Evolutionary conservation across 768 basidiomycete genomes (phyloP), one percentile per base, ranked within the genome.

Genomic region (Panaeolus papilionaceus): DNA sequence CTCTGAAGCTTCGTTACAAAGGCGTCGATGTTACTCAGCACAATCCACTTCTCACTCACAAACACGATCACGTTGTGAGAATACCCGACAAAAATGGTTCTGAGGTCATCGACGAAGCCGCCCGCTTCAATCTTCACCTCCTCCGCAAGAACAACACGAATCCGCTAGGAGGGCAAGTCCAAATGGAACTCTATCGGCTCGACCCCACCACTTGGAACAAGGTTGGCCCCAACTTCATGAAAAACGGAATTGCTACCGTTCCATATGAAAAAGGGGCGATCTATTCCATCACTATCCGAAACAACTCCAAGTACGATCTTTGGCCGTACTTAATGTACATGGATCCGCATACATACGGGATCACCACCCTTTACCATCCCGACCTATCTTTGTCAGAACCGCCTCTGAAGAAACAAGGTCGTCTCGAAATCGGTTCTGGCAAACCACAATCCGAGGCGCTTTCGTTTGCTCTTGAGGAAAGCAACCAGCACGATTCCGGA

Each of bases 291-390:
- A 77, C 83, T 40, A 73, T 90, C 26, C 82, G 79, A 67, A 89
- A 89, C 69, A 74, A 78, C 42, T 82, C 88, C 1, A 80, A 83
- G 69, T 70, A 75, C 66, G 84, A 87, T 72, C 81, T 90, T 37
- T 90, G 88, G 88, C 87, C 89, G 38, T 88, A 88, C 73, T 79
- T 90, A 39, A 82, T 83, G 1, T 88, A 86, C 73, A 86, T 90
- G 85, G 87, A 89, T 71, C 83, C 86, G 2, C 83, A 81, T 64
- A 84, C 80, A 45, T 85, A 88, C 67, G 81, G 80, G 63, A 86
- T 87, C 68, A 84, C 82, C 65, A 79, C 87, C 65, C 75, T 89
- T n/a, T 87, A 88, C 74, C 84, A 84, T 61, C 85, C 88, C 5
- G 80, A 79, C 54, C 76, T 79, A 10, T 75, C 77, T 39, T 62